Evolutionary conservation across 148 eudicot genomes (phyloP).

Genomic region (Rhododendron ferrugineum): DNA sequence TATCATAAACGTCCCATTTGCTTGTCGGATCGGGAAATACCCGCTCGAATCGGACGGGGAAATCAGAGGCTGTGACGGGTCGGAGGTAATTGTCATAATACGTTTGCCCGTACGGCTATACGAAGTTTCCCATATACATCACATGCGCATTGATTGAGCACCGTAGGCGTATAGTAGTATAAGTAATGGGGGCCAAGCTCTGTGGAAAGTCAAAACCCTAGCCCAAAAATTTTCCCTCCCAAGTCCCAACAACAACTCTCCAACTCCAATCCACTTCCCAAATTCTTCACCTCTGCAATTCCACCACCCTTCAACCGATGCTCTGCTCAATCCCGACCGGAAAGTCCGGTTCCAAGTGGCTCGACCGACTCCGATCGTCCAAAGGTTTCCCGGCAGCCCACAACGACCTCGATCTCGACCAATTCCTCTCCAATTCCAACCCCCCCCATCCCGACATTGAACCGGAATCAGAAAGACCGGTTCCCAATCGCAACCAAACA

Average conservation of each 20-base stretch:
- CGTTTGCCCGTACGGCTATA: too few relatives aligned
- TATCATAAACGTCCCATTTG: too few relatives aligned
- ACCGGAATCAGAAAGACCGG: not conserved
- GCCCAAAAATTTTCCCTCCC: not conserved
- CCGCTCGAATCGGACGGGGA: too few relatives aligned
- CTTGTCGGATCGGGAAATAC: too few relatives aligned
- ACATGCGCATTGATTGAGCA: too few relatives aligned
- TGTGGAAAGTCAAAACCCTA: slow-evolving; percentile 6
- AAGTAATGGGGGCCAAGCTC: not conserved
- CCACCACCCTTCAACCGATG: slow-evolving; percentile 15
- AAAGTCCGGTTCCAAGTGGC: slow-evolving; percentile 57
- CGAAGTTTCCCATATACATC: too few relatives aligned
- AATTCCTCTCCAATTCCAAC: slow-evolving; percentile 18
- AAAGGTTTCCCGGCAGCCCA: slow-evolving; percentile 61
- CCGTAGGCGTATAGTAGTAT: too few relatives aligned
- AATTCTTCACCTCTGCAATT: not conserved
- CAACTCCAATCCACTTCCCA: not conserved
- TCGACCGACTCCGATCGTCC: slow-evolving; percentile 73
- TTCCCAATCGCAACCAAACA: not conserved
- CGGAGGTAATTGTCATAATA: too few relatives aligned
- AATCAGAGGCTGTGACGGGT: too few relatives aligned
- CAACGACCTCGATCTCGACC: slow-evolving; percentile 44
- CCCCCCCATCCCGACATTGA: not conserved
- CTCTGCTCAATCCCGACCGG: slow-evolving; percentile 30
- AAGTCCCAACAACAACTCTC: not conserved